Conservation (phyloP, 2,329 filamentous ascomycete species). For the Colletotrichum cereale region DNA sequence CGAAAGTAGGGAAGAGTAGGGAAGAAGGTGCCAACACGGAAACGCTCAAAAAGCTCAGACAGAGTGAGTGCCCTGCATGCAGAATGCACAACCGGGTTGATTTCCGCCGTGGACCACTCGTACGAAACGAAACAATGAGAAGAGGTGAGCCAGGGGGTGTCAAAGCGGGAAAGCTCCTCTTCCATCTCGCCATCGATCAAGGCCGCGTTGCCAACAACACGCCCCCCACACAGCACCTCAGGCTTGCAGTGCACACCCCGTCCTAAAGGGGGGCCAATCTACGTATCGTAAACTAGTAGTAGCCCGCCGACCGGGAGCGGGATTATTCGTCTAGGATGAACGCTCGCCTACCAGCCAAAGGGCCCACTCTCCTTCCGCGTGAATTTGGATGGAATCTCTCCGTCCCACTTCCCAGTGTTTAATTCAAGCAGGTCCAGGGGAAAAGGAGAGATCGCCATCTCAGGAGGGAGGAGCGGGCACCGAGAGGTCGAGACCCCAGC, state of each 20-base stretch:
- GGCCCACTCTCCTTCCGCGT: neutral
- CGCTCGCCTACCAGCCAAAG: neutral
- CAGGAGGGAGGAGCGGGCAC: neutral
- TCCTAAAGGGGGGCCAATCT: neutral
- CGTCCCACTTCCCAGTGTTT: neutral
- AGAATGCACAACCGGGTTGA: neutral
- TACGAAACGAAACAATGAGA: neutral
- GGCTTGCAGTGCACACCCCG: no score
- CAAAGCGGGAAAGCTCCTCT: slow-evolving; percentile 16
- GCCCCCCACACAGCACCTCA: neutral
- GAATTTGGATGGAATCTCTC: neutral
- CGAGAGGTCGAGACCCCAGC: neutral
- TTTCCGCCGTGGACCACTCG: neutral
- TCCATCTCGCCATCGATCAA: neutral
- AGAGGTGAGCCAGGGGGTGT: slow-evolving; percentile 8
- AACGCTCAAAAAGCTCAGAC: slow-evolving; percentile 13
- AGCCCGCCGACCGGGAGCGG: neutral
- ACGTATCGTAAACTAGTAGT: neutral
- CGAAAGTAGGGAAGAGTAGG: neutral
- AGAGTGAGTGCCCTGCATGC: slow-evolving; percentile 5
- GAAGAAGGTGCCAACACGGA: neutral
- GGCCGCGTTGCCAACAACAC: neutral
- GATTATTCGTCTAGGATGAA: neutral
- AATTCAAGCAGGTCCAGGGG: neutral
- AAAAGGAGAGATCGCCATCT: slow-evolving; percentile 4